Base-by-base conservation (phyloP, 73 alveolate species). In the Blepharisma stoltei region DNA sequence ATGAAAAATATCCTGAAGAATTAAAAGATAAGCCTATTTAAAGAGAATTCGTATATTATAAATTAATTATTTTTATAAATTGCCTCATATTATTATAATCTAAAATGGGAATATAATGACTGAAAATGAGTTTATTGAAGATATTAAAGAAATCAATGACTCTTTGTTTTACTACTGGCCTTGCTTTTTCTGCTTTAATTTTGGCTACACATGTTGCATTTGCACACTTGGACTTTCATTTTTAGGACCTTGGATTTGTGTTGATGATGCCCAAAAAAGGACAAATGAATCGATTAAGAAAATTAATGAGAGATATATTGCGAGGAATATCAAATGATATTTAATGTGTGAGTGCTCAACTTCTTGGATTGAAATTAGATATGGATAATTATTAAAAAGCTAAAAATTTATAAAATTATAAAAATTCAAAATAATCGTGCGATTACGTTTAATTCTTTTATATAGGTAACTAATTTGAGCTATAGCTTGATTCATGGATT, bases 151-250 rank as follows among this genome's bases (percentile, higher is more conserved):
- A 60, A 60, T 60, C 11, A 60, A 60, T 25, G 73, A 5, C 18
- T n/a, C 73, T 60, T 60, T 60, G 5, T 60, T 60, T 60, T 60
- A 18, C 5, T 60, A 60, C 5, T 60, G 73, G 73, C 73, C 73
- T 60, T 60, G 73, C 5, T 60, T 60, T 5, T 14, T 60, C 4
- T 60, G 73, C 23, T 14, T 60, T 8, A 60, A 38, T 60, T 60
- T 60, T 25, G 73, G 2, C 48, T 60, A 60, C 47, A 14, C 46
- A 14, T 60, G 14, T 60, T 60, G 46, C 14, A n/a, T 25, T 25
- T 60, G 73, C 46, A 60, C 73, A 60, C 45, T 60, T 18, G 2
- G 73, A 25, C 46, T 60, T 9, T 60, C 73, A 9, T 60, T 60
- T n/a, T 14, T 60, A 38, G 18, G 18, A 14, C 14, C 73, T 38